Base-by-base conservation (phyloP, 2,329 filamentous ascomycete genomes). In the Aspergillus fijiensis region DNA sequence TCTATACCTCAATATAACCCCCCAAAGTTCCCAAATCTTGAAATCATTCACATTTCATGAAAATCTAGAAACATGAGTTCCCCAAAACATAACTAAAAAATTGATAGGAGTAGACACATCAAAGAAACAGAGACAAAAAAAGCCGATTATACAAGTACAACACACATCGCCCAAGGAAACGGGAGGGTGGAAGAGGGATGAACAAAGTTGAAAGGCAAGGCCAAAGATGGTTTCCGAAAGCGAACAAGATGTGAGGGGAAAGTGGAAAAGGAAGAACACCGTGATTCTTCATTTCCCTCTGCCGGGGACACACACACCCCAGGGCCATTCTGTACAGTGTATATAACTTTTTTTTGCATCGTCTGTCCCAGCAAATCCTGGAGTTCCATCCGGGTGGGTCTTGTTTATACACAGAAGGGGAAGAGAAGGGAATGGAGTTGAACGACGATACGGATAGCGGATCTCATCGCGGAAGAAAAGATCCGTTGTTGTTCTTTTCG, bases 121-220 rank as follows among this genome's bases (percentile, higher is more conserved):
- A 63, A 58, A 39, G 39, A 59, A 58, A 59, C 51, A 42, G 54
- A 58, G 49, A 61, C 57, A 61, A 58, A 61, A 66, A 51, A 64
- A 66, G 65, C 65, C 63, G 59, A 60, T 70, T 71, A 67, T 75
- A 74, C 69, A 74, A 73, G 69, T 74, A 74, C 72, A 45, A 45
- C 39, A 74, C 66, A 63, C 70, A 66, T 69, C 70, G 69, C 67
- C 69, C 65, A 67, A 65, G 65, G 67, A 63, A 68, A 65, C 66
- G 62, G 65, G 69, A 67, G 61, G 60, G 63, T 64, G 62, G 61
- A 61, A 61, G 63, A 61, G 53, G 49, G 62, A 62, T 62, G 64
- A 66, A 58, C 52, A 52, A 19, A 42, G 42, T 31, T 49, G 39
- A 47, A 61, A 51, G 49, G 14, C 45, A 50, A 52, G 21, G 63